Evolutionary conservation across 2,329 filamentous ascomycete species (phyloP), one percentile per base, ranked within the genome.

Genomic region (Neopestalotiopsis sp.): DNA sequence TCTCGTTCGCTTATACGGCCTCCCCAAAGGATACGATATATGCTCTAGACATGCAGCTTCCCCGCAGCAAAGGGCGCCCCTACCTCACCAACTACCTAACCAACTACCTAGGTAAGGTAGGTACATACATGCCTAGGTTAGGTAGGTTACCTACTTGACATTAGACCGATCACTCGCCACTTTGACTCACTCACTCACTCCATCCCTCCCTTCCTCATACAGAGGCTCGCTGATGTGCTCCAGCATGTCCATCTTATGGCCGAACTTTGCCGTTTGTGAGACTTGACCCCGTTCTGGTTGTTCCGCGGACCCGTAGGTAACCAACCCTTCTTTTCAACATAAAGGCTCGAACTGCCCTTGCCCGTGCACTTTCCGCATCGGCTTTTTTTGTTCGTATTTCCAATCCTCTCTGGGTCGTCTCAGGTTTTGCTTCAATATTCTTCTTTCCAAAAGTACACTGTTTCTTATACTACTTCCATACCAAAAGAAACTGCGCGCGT

Each of bases 41-140:
- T 38, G 10, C 34, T 38, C 34, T 38, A 59, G 20, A 56, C 24
- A 59, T 59, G 57, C 24, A 59, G n/a, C 57, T 59, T 59, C 57
- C 57, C 57, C 57, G 57, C 57, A 59, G 34, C 30, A 30, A 56
- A 24, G 7, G 49, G 20, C 14, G 34, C 34, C 34, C 34, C 34
- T 38, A 38, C 34, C 34, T 28, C 24, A 28, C 24, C 34, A 38
- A 38, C 34, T 38, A 38, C 34, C 34, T 38, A 38, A 3, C 3
- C 34, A 38, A 38, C 34, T 38, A 38, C 34, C 34, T 38, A 38
- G 34, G 34, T 38, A 38, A 38, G 34, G 34, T 38, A 38, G 10
- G 34, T 7, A 38, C 6, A 10, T 28, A 28, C 24, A 28, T 28
- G 24, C 24, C 24, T 28, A 38, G 34, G 34, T 38, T 28, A 38